Conservation (phyloP, 2,329 filamentous ascomycete species). For the Hymenoscyphus fructigenus region DNA sequence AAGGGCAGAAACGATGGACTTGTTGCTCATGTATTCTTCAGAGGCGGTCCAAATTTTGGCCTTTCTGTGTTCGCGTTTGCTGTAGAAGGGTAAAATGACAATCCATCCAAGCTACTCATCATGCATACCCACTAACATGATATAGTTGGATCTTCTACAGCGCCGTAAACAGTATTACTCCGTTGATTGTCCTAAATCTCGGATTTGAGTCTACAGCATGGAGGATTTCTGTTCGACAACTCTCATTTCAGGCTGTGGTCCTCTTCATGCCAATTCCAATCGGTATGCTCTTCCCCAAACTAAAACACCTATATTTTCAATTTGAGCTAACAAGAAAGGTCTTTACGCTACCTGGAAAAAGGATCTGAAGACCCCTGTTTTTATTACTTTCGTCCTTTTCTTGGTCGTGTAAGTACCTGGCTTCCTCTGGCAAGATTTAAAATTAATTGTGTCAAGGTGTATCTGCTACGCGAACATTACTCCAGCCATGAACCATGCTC, state of each 20-base stretch:
- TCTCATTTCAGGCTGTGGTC: conserved; percentile 44
- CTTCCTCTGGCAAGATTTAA: background rate
- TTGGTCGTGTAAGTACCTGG: conserved; percentile 43
- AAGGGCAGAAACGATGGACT: conserved; percentile 54
- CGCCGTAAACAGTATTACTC: conserved; percentile 51
- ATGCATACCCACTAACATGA: background rate
- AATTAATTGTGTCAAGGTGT: conserved; percentile 32
- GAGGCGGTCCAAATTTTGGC: conserved; percentile 52
- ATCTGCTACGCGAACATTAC: conserved; percentile 48
- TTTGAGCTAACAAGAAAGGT: conserved; percentile 18
- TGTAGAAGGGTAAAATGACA: conserved; percentile 46
- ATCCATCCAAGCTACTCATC: too few relatives aligned
- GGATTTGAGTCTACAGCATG: conserved; percentile 48
- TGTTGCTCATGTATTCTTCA: conserved; percentile 56
- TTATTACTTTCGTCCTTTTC: conserved; percentile 48
- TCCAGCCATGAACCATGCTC: conserved; percentile 44
- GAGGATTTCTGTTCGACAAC: conserved; percentile 49
- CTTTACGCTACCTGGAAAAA: conserved; percentile 46
- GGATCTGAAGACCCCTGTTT: conserved; percentile 47
- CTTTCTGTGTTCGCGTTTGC: conserved; percentile 55
- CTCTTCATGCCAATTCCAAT: conserved; percentile 45
- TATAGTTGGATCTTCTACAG: conserved; percentile 54
- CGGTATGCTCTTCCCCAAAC: conserved; percentile 26
- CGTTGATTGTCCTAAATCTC: conserved; percentile 49
- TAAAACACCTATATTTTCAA: too few relatives aligned